Conservation (phyloP, 345 rosid genomes). For the Gynandropsis gynandra region DNA sequence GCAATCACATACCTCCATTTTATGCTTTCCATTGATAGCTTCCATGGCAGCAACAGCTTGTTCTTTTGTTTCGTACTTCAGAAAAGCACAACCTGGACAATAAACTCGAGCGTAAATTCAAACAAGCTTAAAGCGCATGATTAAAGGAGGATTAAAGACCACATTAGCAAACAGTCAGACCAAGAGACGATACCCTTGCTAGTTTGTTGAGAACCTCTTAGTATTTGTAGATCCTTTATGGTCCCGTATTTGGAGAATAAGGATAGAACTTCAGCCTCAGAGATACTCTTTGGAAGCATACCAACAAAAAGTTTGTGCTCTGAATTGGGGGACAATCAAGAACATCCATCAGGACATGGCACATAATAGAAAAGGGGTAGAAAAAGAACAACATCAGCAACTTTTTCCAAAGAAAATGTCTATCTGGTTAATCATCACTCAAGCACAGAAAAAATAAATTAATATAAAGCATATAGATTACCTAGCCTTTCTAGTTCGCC, state of each 20-base stretch:
- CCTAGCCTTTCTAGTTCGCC: slow-evolving; percentile 99
- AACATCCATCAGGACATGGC: slow-evolving; percentile 2
- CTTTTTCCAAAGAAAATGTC: background rate
- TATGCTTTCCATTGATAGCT: slow-evolving; percentile 80
- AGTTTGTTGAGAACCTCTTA: slow-evolving; percentile 88
- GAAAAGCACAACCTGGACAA: slow-evolving; percentile 83
- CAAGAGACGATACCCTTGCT: slow-evolving; percentile 55
- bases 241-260: slow-evolving; percentile 72
- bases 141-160: background rate
- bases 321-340: slow-evolving; percentile 31
- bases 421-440: background rate
- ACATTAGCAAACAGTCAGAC: no score
- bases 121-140: background rate
- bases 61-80: slow-evolving; percentile 89
- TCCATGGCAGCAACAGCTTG: slow-evolving; percentile 88
- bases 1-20: slow-evolving; percentile 77
- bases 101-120: background rate
- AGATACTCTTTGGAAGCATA: slow-evolving; percentile 94
- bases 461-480: slow-evolving; percentile 19
- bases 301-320: slow-evolving; percentile 98
- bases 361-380: background rate
- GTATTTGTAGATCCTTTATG: slow-evolving; percentile 78
- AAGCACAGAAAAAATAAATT: slow-evolving; percentile 13
- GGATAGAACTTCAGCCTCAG: slow-evolving; percentile 68
- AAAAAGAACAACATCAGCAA: background rate